Evolutionary conservation across 257 asterid species (phyloP).

Genomic region (Solanum acaule): DNA sequence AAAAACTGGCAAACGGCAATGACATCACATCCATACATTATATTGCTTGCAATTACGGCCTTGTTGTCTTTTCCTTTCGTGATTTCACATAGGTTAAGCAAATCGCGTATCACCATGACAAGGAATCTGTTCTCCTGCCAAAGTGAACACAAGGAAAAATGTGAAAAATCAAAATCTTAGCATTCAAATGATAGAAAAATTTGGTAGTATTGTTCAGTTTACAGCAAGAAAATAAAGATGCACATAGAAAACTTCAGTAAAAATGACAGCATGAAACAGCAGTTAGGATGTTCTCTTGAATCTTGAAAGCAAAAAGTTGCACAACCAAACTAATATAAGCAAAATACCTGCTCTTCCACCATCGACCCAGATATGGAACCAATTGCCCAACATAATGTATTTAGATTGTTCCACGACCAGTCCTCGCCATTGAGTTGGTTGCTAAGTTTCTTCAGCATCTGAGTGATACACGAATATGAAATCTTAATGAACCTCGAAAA

Average conservation of each 20-base stretch:
- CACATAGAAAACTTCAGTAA: background rate
- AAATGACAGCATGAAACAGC: background rate
- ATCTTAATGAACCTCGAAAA: background rate
- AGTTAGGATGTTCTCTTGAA: background rate
- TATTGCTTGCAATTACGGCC: slow-evolving; percentile 99
- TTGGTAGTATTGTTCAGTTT: background rate
- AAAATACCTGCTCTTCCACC: slow-evolving; percentile 90
- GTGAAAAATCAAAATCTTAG: background rate
- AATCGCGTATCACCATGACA: slow-evolving; percentile 99
- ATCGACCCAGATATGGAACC: slow-evolving; percentile 99
- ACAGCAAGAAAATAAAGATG: background rate
- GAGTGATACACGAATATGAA: slow-evolving; percentile 1
- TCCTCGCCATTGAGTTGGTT: slow-evolving; percentile 88
- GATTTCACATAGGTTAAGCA: slow-evolving; percentile 89
- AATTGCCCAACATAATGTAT: slow-evolving; percentile 97
- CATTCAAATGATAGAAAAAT: background rate
- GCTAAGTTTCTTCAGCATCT: slow-evolving; percentile 83
- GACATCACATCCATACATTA: slow-evolving; percentile 50
- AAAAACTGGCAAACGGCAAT: background rate
- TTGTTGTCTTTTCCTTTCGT: slow-evolving; percentile 98
- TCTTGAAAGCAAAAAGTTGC: background rate
- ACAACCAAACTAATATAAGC: background rate
- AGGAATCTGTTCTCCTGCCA: slow-evolving; percentile 92
- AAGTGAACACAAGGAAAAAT: background rate
- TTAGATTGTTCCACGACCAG: slow-evolving; percentile 99